Conservation (phyloP, 2,329 filamentous ascomycete species). For the Alternaria triticimaculans region DNA sequence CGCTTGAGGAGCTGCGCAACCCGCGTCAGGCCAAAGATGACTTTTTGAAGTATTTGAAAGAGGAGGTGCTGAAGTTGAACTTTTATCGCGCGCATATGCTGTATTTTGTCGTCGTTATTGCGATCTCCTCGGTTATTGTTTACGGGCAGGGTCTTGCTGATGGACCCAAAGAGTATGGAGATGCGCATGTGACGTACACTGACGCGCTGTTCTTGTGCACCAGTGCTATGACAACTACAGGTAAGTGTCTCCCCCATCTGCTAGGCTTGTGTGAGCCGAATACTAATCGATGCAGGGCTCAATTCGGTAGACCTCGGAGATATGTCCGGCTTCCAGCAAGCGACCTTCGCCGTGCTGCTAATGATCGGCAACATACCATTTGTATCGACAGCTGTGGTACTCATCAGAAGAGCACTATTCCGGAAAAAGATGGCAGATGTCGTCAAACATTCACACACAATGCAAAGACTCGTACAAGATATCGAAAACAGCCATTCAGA, state of each 20-base stretch:
- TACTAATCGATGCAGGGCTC: slow-evolving; percentile 23
- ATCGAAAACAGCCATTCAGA: slow-evolving; percentile 25
- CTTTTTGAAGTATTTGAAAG: slow-evolving; percentile 24
- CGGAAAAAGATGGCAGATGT: slow-evolving; percentile 38
- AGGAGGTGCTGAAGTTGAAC: slow-evolving; percentile 25
- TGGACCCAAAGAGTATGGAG: slow-evolving; percentile 24
- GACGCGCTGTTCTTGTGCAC: slow-evolving; percentile 37
- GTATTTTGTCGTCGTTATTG: slow-evolving; percentile 37
- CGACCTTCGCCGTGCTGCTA: slow-evolving; percentile 33
- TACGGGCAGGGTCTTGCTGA: slow-evolving; percentile 37
- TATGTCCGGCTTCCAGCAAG: slow-evolving; percentile 37
- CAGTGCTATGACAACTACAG: slow-evolving; percentile 43
- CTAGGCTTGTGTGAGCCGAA: background rate
- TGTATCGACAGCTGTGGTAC: slow-evolving; percentile 36
- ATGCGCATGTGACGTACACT: slow-evolving; percentile 31
- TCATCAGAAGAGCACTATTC: slow-evolving; percentile 34
- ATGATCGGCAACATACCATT: slow-evolving; percentile 42
- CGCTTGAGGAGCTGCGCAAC: slow-evolving; percentile 23
- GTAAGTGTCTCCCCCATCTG: background rate
- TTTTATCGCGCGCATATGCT: slow-evolving; percentile 40
- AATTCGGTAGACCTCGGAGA: slow-evolving; percentile 35
- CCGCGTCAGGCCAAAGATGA: slow-evolving; percentile 25
- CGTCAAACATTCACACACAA: slow-evolving; percentile 33
- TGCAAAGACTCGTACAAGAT: slow-evolving; percentile 32
- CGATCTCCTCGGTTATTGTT: slow-evolving; percentile 34